Evolutionary conservation across 208 protist genomes (phyloP).

Genomic region (Zelonia costaricensis): DNA sequence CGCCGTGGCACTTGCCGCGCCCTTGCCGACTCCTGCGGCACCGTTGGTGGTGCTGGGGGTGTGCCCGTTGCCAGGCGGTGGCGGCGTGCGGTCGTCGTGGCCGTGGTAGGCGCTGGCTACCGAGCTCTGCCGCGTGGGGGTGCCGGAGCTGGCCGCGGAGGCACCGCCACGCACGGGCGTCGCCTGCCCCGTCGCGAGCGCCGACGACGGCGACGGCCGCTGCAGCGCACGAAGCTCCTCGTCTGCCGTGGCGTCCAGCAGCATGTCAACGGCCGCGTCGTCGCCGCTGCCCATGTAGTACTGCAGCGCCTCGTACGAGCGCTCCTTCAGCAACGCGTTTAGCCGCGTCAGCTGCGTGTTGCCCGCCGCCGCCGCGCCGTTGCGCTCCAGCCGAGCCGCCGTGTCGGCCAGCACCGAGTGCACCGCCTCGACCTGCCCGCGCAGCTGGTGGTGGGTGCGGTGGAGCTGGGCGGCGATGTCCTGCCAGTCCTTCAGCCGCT

Average conservation of each 20-base stretch:
- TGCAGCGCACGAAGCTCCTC: conserved; percentile 28
- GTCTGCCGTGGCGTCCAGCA: conserved; percentile 23
- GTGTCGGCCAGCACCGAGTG: conserved; percentile 30
- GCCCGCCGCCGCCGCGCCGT: background rate
- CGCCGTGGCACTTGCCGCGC: background rate
- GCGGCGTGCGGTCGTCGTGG: background rate
- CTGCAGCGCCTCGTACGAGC: conserved; percentile 38
- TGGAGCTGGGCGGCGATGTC: conserved; percentile 35
- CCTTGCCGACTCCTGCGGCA: too few relatives aligned
- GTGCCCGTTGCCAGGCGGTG: background rate
- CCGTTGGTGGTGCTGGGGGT: background rate
- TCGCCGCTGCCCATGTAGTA: conserved; percentile 29
- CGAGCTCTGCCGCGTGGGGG: conserved; percentile 20
- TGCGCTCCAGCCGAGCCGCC: conserved; percentile 31
- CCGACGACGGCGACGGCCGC: conserved; percentile 13
- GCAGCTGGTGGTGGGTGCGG: conserved; percentile 32
- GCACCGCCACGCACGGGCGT: conserved; percentile 4
- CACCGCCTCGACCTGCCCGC: conserved; percentile 36
- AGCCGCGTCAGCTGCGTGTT: conserved; percentile 30
- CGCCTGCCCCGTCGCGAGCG: background rate
- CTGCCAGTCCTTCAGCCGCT: conserved; percentile 65
- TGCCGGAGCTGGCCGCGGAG: background rate
- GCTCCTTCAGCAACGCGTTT: conserved; percentile 37
- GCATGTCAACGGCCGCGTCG: conserved; percentile 8
- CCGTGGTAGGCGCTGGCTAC: conserved; percentile 1